Evolutionary conservation across 2,329 filamentous ascomycete genomes (phyloP).

Genomic region (Cercospora brassicicola): DNA sequence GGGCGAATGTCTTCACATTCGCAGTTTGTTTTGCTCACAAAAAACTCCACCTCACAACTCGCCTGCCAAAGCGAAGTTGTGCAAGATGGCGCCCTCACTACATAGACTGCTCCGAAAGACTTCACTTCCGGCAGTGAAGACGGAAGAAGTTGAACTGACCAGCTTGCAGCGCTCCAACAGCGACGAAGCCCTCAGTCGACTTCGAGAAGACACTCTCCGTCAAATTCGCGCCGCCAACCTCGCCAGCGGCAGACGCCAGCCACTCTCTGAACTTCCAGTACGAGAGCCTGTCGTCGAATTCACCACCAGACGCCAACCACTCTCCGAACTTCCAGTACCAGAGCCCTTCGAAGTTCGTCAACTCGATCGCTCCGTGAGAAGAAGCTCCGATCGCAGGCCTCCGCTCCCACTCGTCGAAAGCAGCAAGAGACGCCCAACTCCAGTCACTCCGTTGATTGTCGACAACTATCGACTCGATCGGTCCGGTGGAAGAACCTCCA

Average conservation of each 20-base stretch:
- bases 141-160: not conserved
- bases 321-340: not conserved
- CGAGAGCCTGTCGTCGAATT: too few relatives aligned
- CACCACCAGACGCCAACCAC: too few relatives aligned
- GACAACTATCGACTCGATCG: not conserved
- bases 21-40: not conserved
- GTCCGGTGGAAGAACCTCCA: not conserved
- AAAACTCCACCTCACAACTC: conserved; percentile 4
- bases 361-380: not conserved
- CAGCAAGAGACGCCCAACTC: not conserved
- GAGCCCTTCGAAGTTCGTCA: not conserved
- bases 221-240: not conserved
- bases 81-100: conserved; percentile 1
- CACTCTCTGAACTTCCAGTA: not conserved
- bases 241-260: not conserved
- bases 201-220: not conserved
- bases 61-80: conserved; percentile 5
- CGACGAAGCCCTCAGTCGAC: not conserved
- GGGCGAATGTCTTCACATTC: not conserved
- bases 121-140: not conserved
- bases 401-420: not conserved
- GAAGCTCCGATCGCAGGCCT: not conserved
- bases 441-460: not conserved
- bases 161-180: conserved; percentile 3
- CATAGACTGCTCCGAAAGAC: not conserved